Percentiles rank a stretch among this genome's conserved stretches.
Evolutionary conservation across 176 grass and related monocot species (phyloP).

Genomic region (Hsuehochloa calcarea): DNA sequence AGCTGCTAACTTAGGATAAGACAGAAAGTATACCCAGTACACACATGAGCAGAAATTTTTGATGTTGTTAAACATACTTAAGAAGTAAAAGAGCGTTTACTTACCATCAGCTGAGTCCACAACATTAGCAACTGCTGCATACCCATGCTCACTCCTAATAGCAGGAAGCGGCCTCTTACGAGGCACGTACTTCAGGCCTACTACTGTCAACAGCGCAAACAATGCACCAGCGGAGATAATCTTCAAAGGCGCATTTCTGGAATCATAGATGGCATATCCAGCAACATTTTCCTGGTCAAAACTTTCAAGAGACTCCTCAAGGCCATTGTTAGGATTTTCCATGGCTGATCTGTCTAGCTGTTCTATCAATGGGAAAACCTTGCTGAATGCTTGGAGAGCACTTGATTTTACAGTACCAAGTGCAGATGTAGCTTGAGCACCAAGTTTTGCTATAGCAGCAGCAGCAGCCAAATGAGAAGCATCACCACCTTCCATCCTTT

Average conservation of each 20-base stretch:
- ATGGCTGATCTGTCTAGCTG: slow-evolving; percentile 45
- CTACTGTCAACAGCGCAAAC: slow-evolving; percentile 58
- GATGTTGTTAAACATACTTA: neutral
- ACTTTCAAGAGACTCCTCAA: slow-evolving; percentile 42
- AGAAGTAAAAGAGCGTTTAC: slow-evolving; percentile 11
- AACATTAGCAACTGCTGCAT: slow-evolving; percentile 41
- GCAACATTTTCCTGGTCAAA: slow-evolving; percentile 19
- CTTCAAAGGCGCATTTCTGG: slow-evolving; percentile 54
- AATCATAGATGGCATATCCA: slow-evolving; percentile 36
- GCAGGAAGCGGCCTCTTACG: slow-evolving; percentile 52
- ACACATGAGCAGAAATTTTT: neutral
- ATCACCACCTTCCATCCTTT: slow-evolving; percentile 75
- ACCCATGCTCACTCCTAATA: slow-evolving; percentile 41
- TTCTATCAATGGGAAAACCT: slow-evolving; percentile 79
- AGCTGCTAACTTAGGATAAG: neutral
- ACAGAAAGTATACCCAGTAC: neutral
- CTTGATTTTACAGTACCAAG: slow-evolving; percentile 75
- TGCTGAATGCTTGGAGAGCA: slow-evolving; percentile 79
- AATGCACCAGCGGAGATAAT: slow-evolving; percentile 63
- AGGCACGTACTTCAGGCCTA: slow-evolving; percentile 64
- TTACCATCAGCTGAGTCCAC: slow-evolving; percentile 46
- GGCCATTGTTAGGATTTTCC: slow-evolving; percentile 19
- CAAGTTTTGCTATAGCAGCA: slow-evolving; percentile 81
- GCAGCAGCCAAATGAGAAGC: slow-evolving; percentile 81
- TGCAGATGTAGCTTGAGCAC: slow-evolving; percentile 78